phyloP scores from a whole-genome alignment of 1,139 yeast genomes.

The Hemisphaericaspora subhashii region DNA sequence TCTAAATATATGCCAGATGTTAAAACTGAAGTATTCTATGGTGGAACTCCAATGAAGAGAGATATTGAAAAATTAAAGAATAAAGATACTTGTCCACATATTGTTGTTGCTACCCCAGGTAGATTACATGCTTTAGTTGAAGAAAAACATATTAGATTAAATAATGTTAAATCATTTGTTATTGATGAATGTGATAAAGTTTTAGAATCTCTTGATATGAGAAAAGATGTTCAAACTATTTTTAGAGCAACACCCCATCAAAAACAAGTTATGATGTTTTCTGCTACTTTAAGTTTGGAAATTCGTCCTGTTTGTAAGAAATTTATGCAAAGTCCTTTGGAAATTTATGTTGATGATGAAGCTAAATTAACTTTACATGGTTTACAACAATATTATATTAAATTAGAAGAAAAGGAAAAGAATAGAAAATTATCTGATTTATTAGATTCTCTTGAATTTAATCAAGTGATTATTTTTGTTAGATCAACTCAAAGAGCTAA shows the following conservation, averaged over 20 bases:
- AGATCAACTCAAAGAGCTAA: slow-evolving; percentile 91
- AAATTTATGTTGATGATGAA: slow-evolving; percentile 96
- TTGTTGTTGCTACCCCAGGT: slow-evolving; percentile 98
- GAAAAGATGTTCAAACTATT: slow-evolving; percentile 97
- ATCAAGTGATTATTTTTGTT: slow-evolving; percentile 96
- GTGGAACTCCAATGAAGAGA: slow-evolving; percentile 87
- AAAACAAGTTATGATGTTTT: slow-evolving; percentile 99
- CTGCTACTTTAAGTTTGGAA: slow-evolving; percentile 93
- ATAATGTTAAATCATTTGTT: slow-evolving; percentile 90
- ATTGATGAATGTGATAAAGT: slow-evolving; percentile 99
- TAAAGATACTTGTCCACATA: slow-evolving; percentile 94
- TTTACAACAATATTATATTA: slow-evolving; percentile 93
- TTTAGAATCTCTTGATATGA: slow-evolving; percentile 88
- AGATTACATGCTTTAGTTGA: slow-evolving; percentile 92
- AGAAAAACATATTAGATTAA: slow-evolving; percentile 84
- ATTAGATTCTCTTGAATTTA: slow-evolving; percentile 92
- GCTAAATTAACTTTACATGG: slow-evolving; percentile 97
- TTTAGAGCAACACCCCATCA: slow-evolving; percentile 98
- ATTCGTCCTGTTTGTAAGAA: slow-evolving; percentile 96
- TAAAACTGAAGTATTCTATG: slow-evolving; percentile 93
- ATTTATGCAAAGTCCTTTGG: slow-evolving; percentile 97
- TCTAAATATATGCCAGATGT: slow-evolving; percentile 99
- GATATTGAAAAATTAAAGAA: slow-evolving; percentile 87
- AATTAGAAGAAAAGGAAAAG: slow-evolving; percentile 88
- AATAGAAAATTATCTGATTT: slow-evolving; percentile 90